Percentiles rank a stretch among this genome's conserved stretches.
phyloP scores from a whole-genome alignment of 805 yeast species.

The Yarrowia sp. region DNA sequence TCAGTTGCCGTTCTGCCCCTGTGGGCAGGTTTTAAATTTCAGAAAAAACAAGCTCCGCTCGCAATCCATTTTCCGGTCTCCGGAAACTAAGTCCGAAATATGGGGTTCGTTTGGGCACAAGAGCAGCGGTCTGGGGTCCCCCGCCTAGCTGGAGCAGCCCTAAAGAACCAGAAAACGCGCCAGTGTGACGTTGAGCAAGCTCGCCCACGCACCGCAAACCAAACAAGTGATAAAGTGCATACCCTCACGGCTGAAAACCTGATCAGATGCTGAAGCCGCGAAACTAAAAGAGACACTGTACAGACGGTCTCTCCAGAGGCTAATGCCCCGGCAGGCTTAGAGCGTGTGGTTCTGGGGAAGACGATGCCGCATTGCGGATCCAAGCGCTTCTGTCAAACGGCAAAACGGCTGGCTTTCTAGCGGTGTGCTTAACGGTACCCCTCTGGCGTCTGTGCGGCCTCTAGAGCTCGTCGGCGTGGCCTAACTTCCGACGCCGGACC shows the following conservation, averaged over 20 bases:
- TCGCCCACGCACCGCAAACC: background rate
- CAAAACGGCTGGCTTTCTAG: too few relatives aligned
- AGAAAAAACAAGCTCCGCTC: background rate
- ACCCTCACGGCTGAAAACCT: background rate
- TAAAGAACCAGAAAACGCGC: background rate
- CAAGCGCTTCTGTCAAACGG: too few relatives aligned
- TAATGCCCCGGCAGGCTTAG: too few relatives aligned
- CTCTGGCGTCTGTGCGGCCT: too few relatives aligned
- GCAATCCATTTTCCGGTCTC: background rate
- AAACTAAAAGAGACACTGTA: conserved; percentile 2
- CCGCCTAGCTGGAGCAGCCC: too few relatives aligned
- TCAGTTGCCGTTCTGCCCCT: background rate
- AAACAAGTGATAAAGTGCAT: conserved; percentile 2
- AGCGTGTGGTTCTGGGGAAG: too few relatives aligned
- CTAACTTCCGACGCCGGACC: background rate
- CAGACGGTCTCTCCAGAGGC: too few relatives aligned
- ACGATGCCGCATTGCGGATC: too few relatives aligned
- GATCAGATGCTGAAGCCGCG: conserved; percentile 3
- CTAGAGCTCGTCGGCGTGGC: background rate
- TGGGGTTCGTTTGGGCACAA: background rate
- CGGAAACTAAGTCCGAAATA: background rate
- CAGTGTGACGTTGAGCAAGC: background rate
- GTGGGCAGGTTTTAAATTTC: background rate
- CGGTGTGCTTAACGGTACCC: too few relatives aligned
- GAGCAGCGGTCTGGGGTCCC: too few relatives aligned